Conservation (phyloP, 805 yeast genomes). For the Brettanomyces nanus region DNA sequence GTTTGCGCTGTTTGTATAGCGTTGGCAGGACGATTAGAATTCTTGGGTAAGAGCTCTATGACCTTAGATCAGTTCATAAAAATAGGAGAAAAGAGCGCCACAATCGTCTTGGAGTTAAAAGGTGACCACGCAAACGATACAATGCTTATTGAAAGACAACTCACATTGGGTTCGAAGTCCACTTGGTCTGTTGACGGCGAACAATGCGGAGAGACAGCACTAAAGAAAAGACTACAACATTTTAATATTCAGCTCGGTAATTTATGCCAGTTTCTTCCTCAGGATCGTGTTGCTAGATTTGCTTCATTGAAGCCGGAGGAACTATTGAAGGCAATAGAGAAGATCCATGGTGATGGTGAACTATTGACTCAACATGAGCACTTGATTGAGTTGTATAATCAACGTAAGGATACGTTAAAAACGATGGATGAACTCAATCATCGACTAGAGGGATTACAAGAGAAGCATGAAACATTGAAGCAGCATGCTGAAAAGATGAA, state of each 20-base stretch:
- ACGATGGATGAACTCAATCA: conserved; percentile 23
- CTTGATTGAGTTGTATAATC: conserved; percentile 44
- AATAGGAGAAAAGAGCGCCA: conserved; percentile 43
- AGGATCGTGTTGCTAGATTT: conserved; percentile 89
- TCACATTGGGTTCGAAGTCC: conserved; percentile 37
- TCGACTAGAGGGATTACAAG: conserved; percentile 26
- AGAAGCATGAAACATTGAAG: conserved; percentile 30
- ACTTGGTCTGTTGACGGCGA: conserved; percentile 43
- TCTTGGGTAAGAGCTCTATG: conserved; percentile 61
- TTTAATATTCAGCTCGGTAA: conserved; percentile 83
- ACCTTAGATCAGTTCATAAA: conserved; percentile 62
- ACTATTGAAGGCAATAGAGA: conserved; percentile 66
- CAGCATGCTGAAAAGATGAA: conserved; percentile 39
- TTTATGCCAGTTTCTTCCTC: conserved; percentile 90
- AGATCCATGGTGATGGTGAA: conserved; percentile 63
- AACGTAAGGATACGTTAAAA: conserved; percentile 22
- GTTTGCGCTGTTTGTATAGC: conserved; percentile 91
- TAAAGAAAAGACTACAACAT: conserved; percentile 36
- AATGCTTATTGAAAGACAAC: conserved; percentile 34
- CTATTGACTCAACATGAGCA: conserved; percentile 48
- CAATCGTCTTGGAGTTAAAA: conserved; percentile 44
- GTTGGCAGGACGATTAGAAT: conserved; percentile 67
- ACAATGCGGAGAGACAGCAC: conserved; percentile 32
- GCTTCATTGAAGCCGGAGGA: conserved; percentile 73
- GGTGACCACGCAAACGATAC: conserved; percentile 26